Evolutionary conservation across 768 basidiomycete species (phyloP).

Genomic region (Agrocybe chaxingu): DNA sequence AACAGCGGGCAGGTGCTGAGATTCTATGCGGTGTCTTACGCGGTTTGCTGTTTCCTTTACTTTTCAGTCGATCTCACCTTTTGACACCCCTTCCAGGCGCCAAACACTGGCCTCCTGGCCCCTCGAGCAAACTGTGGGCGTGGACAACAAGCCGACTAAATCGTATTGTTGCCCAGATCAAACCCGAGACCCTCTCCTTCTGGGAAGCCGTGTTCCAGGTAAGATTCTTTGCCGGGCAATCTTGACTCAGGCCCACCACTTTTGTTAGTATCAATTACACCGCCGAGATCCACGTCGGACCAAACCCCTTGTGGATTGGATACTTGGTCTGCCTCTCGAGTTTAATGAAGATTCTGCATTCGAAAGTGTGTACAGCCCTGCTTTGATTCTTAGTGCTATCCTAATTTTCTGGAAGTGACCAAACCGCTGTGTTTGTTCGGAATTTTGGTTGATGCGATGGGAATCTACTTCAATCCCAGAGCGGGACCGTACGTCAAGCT

Average conservation of each 20-base stretch:
- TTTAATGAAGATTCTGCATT: constrained; percentile 87
- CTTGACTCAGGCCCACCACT: background rate
- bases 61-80: background rate
- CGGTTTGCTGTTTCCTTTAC: constrained; percentile 38
- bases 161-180: constrained; percentile 67
- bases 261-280: constrained; percentile 38
- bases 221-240: constrained; percentile 11
- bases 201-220: constrained; percentile 72
- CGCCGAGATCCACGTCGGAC: constrained; percentile 81
- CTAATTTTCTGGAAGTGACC: constrained; percentile 48
- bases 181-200: constrained; percentile 77
- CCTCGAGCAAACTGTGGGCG: constrained; percentile 57
- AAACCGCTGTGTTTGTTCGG: constrained; percentile 69
- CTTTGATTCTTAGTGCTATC: background rate
- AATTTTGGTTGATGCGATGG: constrained; percentile 62
- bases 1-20: constrained; percentile 73
- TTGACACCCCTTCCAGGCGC: constrained; percentile 44
- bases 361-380: constrained; percentile 52
- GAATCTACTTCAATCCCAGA: constrained; percentile 61
- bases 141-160: constrained; percentile 68
- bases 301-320: constrained; percentile 71
- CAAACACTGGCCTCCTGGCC: constrained; percentile 74
- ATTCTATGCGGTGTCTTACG: constrained; percentile 71
- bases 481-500: constrained; percentile 68
- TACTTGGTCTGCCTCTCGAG: constrained; percentile 72